These are phyloP conservation scores for Betula pendula DNA, from an alignment of 306 rosid species.

Conservation along the genomic window DNA sequence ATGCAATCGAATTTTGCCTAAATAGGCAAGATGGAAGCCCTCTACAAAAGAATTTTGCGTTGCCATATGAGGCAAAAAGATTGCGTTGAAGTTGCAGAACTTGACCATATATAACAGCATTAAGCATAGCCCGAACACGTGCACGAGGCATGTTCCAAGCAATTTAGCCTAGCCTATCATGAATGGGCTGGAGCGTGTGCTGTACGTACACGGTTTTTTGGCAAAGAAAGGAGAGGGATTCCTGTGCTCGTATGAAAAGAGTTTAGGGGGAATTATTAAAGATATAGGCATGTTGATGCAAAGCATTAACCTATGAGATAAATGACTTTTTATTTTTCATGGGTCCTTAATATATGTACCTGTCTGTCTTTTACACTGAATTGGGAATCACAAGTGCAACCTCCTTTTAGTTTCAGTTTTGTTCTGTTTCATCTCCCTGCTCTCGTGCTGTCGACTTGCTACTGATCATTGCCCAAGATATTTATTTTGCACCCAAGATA, in stretches of 20 bases:
- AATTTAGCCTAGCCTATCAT: background rate
- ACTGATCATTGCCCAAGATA: too few relatives aligned
- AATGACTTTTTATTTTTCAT: background rate
- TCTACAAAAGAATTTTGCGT: constrained; percentile 35
- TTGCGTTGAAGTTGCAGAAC: background rate
- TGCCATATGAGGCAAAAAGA: constrained; percentile 24
- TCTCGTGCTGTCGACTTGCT: background rate
- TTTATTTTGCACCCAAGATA: too few relatives aligned
- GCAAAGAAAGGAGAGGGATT: background rate
- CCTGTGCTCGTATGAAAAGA: background rate
- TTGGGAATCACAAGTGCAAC: background rate
- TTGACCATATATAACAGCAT: constrained; percentile 21
- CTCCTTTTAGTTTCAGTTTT: background rate
- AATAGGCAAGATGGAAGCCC: constrained; percentile 36
- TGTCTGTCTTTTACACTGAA: background rate
- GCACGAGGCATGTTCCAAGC: constrained; percentile 18
- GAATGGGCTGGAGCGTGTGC: background rate
- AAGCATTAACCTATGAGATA: constrained; percentile 10
- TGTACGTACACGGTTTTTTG: too few relatives aligned
- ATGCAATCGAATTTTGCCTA: constrained; percentile 28
- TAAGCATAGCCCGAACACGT: constrained; percentile 19
- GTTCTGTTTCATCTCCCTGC: background rate
- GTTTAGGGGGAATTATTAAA: background rate
- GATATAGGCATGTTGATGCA: constrained; percentile 12
- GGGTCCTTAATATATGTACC: background rate